Percentiles rank a stretch among this genome's conserved stretches.
Conservation (phyloP, 1,139 yeast species). For the Tardiomyces blankii region DNA sequence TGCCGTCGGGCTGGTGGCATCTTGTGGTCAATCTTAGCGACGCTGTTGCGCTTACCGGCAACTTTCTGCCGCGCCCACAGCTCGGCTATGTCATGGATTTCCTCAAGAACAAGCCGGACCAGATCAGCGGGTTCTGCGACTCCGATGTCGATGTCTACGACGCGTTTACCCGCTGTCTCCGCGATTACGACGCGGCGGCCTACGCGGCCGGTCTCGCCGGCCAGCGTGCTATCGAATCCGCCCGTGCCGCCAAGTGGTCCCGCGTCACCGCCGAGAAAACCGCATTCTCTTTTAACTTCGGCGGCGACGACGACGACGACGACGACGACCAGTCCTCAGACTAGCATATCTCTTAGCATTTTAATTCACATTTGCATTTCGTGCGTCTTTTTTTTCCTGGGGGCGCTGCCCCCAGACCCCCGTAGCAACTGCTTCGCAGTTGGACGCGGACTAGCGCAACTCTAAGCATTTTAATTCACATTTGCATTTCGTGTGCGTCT, state of each 20-base stretch:
- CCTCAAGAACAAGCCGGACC: constrained; percentile 53
- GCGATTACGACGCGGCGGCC: neutral
- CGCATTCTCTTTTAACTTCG: neutral
- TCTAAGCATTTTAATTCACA: too few species aligned
- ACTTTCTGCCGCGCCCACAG: constrained; percentile 62
- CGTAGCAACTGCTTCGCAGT: too few species aligned
- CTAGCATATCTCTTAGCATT: neutral
- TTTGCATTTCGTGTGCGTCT: too few species aligned
- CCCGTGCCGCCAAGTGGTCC: neutral
- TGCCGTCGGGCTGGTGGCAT: constrained; percentile 97
- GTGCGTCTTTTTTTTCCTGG: too few species aligned
- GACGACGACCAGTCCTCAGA: neutral
- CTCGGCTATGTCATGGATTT: constrained; percentile 46
- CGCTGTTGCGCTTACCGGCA: constrained; percentile 67
- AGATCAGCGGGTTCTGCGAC: constrained; percentile 64
- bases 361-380: neutral
- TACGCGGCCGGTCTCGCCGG: neutral
- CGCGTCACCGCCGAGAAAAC: neutral
- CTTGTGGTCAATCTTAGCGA: constrained; percentile 74
- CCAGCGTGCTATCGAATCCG: neutral
- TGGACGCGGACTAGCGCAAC: too few species aligned
- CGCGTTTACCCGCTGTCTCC: constrained; percentile 8
- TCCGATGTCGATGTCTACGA: constrained; percentile 13
- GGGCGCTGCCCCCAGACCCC: too few species aligned
- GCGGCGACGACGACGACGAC: neutral